These are phyloP conservation scores for Athelia psychrophila DNA, from an alignment of 1,284 basidiomycete genomes.

Conservation along the genomic window DNA sequence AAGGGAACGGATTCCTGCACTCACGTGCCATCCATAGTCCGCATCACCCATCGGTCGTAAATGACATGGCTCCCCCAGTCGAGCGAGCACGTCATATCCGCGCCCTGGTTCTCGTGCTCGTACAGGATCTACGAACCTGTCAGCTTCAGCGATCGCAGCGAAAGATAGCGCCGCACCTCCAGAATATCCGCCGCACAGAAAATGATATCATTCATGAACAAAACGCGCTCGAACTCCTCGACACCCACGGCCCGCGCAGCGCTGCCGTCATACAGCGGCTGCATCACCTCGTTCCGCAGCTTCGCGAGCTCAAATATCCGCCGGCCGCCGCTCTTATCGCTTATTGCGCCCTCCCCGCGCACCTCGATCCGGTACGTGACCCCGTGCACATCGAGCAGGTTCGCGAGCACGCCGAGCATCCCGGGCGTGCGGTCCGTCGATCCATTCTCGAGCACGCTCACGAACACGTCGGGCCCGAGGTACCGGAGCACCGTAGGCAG, in stretches of 20 bases:
- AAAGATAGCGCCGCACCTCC: slow-evolving; percentile 15
- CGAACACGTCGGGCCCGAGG: slow-evolving; percentile 17
- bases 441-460: slow-evolving; percentile 25
- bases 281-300: slow-evolving; percentile 35
- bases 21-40: slow-evolving; percentile 35
- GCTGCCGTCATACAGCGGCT: slow-evolving; percentile 26
- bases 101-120: slow-evolving; percentile 32
- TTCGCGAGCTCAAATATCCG: slow-evolving; percentile 33
- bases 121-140: slow-evolving; percentile 20
- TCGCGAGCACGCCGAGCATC: slow-evolving; percentile 12
- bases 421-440: slow-evolving; percentile 18
- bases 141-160: too few relatives aligned
- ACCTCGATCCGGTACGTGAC: slow-evolving; percentile 12
- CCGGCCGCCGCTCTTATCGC: slow-evolving; percentile 7
- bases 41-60: slow-evolving; percentile 40
- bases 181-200: slow-evolving; percentile 33
- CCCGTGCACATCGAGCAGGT: slow-evolving; percentile 13
- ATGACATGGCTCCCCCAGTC: slow-evolving; percentile 37
- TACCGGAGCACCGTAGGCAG: slow-evolving; percentile 12
- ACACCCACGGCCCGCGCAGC: slow-evolving; percentile 13
- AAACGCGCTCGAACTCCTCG: slow-evolving; percentile 27
- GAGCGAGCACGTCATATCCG: slow-evolving; percentile 38
- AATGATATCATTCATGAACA: slow-evolving; percentile 41
- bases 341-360: slow-evolving; percentile 8
- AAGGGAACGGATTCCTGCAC: too few relatives aligned